These are phyloP conservation scores for Cardamine chenopodiifolia DNA, from an alignment of 345 rosid genomes.

Conservation along the genomic window DNA sequence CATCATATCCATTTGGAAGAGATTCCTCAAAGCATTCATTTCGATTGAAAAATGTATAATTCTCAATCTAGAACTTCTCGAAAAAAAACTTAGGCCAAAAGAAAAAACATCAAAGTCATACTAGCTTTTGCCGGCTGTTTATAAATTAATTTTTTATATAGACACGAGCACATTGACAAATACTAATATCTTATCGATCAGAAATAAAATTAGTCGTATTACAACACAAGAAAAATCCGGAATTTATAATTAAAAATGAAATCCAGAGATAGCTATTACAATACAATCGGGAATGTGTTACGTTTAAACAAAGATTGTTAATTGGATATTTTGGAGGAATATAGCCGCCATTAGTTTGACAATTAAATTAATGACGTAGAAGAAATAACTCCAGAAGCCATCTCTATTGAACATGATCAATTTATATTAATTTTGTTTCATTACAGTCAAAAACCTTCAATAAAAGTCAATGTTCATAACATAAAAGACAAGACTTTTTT, in stretches of 20 bases:
- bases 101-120: neutral
- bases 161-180: slow-evolving; percentile 12
- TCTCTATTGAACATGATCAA: slow-evolving; percentile 32
- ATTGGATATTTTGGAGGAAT: neutral
- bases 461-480: slow-evolving; percentile 29
- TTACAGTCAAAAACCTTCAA: neutral
- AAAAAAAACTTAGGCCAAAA: neutral
- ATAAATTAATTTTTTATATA: neutral
- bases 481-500: too few relatives aligned
- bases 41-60: neutral
- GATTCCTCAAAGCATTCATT: neutral
- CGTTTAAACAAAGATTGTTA: neutral
- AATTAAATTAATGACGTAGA: slow-evolving; percentile 21
- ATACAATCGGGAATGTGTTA: neutral
- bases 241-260: neutral
- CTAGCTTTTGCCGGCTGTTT: neutral
- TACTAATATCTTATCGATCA: neutral
- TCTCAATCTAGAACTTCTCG: neutral
- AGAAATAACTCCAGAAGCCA: slow-evolving; percentile 14
- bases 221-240: neutral
- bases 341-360: slow-evolving; percentile 35
- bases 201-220: neutral
- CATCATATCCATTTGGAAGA: neutral
- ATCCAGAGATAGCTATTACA: neutral
- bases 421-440: slow-evolving; percentile 15